Evolutionary conservation across 2,329 filamentous ascomycete genomes (phyloP).

Genomic region (Incumbomyces delicatus): DNA sequence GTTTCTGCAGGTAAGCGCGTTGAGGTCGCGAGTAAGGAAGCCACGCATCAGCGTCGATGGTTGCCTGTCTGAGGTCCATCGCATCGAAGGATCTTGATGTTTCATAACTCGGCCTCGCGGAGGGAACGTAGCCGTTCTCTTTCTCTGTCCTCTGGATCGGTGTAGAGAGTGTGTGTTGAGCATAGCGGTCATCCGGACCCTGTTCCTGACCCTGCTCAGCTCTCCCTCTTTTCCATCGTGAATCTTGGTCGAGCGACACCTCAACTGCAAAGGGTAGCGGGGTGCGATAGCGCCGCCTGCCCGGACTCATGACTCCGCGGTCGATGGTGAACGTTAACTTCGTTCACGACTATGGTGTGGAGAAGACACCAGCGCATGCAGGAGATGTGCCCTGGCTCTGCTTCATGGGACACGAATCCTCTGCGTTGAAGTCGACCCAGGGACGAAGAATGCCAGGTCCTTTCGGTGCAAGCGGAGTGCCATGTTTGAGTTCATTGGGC

Average conservation of each 20-base stretch:
- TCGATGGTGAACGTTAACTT: not conserved
- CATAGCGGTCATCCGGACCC: too few species aligned
- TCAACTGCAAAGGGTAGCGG: not conserved
- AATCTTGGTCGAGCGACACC: not conserved
- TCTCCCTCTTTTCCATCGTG: not conserved
- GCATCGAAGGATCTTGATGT: not conserved
- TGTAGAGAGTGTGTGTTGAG: not conserved
- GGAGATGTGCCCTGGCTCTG: too few species aligned
- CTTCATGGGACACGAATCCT: too few species aligned
- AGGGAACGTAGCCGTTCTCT: not conserved
- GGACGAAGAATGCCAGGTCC: too few species aligned
- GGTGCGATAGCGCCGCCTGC: not conserved
- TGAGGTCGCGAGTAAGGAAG: slow-evolving; percentile 1
- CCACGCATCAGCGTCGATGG: slow-evolving; percentile 4
- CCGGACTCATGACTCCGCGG: not conserved
- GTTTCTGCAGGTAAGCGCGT: not conserved
- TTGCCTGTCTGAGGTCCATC: not conserved
- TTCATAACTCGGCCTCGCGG: not conserved
- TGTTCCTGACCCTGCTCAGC: not conserved
- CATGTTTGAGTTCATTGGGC: too few species aligned
- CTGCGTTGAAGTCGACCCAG: too few species aligned
- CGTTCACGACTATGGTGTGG: not conserved
- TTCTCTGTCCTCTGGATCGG: not conserved
- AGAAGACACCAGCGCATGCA: not conserved
- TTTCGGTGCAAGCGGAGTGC: too few species aligned